phyloP scores from a whole-genome alignment of 2,329 filamentous ascomycete genomes.

The Escovopsis sp. region DNA sequence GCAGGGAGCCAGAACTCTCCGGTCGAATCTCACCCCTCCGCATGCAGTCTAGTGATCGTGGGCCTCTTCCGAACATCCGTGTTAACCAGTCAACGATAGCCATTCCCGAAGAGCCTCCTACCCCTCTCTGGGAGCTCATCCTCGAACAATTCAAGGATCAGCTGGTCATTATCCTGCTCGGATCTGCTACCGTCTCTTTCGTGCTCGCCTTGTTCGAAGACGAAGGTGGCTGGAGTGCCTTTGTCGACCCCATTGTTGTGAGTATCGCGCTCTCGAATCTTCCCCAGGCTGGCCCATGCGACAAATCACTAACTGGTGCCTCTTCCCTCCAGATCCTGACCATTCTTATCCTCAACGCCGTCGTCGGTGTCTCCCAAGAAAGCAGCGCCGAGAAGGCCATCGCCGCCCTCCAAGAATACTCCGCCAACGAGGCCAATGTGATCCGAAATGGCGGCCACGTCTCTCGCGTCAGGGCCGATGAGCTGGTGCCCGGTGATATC shows the following conservation, averaged over 20 bases:
- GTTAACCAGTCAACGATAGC: slow-evolving; percentile 21
- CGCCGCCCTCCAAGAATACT: slow-evolving; percentile 95
- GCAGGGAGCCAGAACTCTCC: slow-evolving; percentile 1
- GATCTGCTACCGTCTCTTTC: slow-evolving; percentile 86
- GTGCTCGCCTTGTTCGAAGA: slow-evolving; percentile 86
- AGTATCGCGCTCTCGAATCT: slow-evolving; percentile 22
- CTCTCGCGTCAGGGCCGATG: slow-evolving; percentile 82
- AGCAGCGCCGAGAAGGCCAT: slow-evolving; percentile 98
- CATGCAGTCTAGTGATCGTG: too few species aligned
- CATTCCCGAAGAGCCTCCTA: slow-evolving; percentile 78
- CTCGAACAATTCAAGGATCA: slow-evolving; percentile 99
- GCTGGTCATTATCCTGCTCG: slow-evolving; percentile 86
- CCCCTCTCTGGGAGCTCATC: slow-evolving; percentile 89
- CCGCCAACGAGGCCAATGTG: slow-evolving; percentile 92
- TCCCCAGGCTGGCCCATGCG: not conserved
- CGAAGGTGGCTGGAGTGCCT: slow-evolving; percentile 87
- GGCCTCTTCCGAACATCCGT: not conserved
- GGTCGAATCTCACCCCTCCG: not conserved
- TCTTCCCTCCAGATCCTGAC: slow-evolving; percentile 62
- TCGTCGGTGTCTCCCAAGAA: slow-evolving; percentile 96
- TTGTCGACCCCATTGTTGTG: slow-evolving; percentile 91
- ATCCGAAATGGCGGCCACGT: slow-evolving; percentile 65
- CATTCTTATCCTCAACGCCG: slow-evolving; percentile 88
- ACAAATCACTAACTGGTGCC: too few species aligned
- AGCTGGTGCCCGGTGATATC: slow-evolving; percentile 88